Evolutionary conservation across 805 yeast genomes (phyloP).

Genomic region (Naumovozyma castellii): DNA sequence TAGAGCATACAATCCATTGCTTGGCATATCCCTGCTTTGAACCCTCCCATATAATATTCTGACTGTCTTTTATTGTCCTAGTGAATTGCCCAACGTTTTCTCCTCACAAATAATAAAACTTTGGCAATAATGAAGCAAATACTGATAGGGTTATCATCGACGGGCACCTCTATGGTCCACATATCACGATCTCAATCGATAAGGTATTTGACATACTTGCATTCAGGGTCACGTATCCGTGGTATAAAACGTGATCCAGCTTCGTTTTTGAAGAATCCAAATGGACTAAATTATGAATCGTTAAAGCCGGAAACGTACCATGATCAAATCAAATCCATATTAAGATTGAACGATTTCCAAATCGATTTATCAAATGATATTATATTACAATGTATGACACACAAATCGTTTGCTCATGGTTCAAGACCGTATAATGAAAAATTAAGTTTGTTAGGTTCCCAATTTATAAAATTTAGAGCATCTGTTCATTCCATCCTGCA

Average conservation of each 20-base stretch:
- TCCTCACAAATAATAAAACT: not conserved
- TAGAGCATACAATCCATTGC: no score
- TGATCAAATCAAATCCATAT: conserved; percentile 13
- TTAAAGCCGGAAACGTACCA: conserved; percentile 41
- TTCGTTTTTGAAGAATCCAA: conserved; percentile 41
- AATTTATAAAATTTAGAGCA: conserved; percentile 41
- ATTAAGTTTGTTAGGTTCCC: conserved; percentile 61
- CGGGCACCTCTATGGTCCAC: not conserved
- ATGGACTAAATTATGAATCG: conserved; percentile 43
- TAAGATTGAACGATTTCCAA: conserved; percentile 18
- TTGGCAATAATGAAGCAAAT: not conserved
- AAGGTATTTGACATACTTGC: conserved; percentile 29
- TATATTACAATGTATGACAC: conserved; percentile 75
- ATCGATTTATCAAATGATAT: conserved; percentile 47
- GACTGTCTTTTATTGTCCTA: no score
- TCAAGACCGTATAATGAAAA: conserved; percentile 82
- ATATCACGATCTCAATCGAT: not conserved
- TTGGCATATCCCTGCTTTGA: no score
- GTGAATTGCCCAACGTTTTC: not conserved
- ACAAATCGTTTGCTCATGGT: conserved; percentile 92
- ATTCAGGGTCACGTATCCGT: conserved; percentile 45
- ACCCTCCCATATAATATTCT: no score
- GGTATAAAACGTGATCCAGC: conserved; percentile 66
- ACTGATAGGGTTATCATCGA: not conserved
- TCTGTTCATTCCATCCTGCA: conserved; percentile 27